Conservation (phyloP, 2,329 filamentous ascomycete species). For the Gremmenia infestans region DNA sequence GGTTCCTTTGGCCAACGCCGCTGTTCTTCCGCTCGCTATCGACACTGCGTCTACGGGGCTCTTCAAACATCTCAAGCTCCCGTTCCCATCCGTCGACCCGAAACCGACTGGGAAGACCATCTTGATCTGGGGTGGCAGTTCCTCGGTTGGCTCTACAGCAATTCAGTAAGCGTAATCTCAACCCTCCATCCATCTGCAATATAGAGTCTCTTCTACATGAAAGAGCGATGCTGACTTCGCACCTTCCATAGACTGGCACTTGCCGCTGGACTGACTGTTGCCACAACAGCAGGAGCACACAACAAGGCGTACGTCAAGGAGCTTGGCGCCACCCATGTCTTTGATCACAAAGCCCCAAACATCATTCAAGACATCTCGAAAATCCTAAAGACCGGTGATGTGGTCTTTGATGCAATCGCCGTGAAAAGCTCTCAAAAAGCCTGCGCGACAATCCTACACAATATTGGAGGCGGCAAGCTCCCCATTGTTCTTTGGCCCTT, state of each 20-base stretch:
- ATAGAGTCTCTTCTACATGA: neutral
- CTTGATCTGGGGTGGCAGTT: slow-evolving; percentile 25
- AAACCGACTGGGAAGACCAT: slow-evolving; percentile 16
- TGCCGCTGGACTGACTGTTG: slow-evolving; percentile 34
- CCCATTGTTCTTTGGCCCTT: slow-evolving; percentile 13
- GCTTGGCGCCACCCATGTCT: slow-evolving; percentile 40
- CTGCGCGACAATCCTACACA: slow-evolving; percentile 29
- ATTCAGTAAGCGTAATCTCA: slow-evolving; percentile 11
- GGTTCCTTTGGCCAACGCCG: slow-evolving; percentile 30
- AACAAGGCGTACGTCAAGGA: slow-evolving; percentile 39
- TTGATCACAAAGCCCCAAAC: slow-evolving; percentile 38
- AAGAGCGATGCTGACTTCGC: neutral
- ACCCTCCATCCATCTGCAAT: neutral
- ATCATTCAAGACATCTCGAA: slow-evolving; percentile 15
- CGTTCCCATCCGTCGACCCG: slow-evolving; percentile 12
- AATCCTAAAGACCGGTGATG: slow-evolving; percentile 12
- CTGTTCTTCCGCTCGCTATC: slow-evolving; percentile 33
- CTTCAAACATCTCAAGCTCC: slow-evolving; percentile 19
- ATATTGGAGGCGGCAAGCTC: slow-evolving; percentile 25
- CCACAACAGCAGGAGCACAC: slow-evolving; percentile 41
- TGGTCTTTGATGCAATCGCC: slow-evolving; percentile 27
- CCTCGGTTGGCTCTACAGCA: slow-evolving; percentile 14
- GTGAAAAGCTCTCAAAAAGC: slow-evolving; percentile 15
- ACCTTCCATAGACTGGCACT: slow-evolving; percentile 4
- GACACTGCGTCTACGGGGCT: slow-evolving; percentile 32